Conservation (phyloP, 345 rosid genomes). For the Rhodamnia argentea region DNA sequence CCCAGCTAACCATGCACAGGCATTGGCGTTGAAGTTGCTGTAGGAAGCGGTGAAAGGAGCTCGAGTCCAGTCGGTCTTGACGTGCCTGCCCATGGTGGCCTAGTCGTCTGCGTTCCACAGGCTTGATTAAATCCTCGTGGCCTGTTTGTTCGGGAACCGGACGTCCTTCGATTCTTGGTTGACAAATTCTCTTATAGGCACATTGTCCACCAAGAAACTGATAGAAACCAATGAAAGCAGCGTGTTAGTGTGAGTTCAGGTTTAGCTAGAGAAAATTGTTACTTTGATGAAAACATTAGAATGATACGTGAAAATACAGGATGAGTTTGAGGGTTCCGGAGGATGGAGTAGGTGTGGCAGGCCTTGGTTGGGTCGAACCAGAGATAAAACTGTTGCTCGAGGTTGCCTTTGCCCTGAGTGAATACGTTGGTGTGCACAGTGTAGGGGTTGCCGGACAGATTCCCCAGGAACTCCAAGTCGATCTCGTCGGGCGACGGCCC, state of each 20-base stretch:
- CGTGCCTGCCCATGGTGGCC: conserved; percentile 50
- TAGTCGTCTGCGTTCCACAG: conserved; percentile 53
- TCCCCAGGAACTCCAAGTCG: conserved; percentile 53
- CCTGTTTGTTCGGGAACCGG: conserved; percentile 33
- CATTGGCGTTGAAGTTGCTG: conserved; percentile 26
- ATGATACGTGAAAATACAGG: conserved; percentile 7
- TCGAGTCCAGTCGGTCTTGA: conserved; percentile 44
- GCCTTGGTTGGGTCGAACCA: conserved; percentile 48
- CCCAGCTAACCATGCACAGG: conserved; percentile 31
- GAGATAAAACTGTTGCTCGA: conserved; percentile 56
- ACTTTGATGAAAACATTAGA: neutral
- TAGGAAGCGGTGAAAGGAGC: conserved; percentile 52
- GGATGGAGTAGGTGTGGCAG: conserved; percentile 43
- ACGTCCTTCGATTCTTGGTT: conserved; percentile 29
- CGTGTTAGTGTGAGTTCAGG: neutral
- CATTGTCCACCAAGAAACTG: conserved; percentile 42
- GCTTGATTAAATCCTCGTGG: conserved; percentile 49
- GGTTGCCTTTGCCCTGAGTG: conserved; percentile 43
- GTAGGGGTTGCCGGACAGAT: conserved; percentile 50
- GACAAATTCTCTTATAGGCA: conserved; percentile 40
- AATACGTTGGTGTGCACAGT: conserved; percentile 48
- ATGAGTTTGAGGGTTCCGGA: conserved; percentile 43
- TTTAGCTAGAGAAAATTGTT: neutral
- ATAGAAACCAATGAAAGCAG: neutral
- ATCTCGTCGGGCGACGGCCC: conserved; percentile 56